phyloP scores from a whole-genome alignment of 306 rosid genomes.

The Fragaria vesca region DNA sequence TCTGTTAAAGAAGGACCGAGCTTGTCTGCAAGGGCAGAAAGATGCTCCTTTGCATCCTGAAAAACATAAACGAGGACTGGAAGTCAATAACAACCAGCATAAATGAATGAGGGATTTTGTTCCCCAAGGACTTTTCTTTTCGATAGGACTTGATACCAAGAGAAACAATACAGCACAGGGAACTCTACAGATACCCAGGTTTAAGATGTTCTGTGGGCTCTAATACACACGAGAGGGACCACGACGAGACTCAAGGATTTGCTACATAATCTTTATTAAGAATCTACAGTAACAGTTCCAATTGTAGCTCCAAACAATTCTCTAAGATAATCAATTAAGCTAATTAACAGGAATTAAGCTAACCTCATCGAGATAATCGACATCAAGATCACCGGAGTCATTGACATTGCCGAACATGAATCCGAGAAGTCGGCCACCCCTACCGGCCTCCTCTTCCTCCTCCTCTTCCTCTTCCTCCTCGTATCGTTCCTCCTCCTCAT shows the following conservation, averaged over 20 bases:
- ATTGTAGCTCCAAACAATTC: too few relatives aligned
- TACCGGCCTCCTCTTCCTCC: slow-evolving; percentile 58
- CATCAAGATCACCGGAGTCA: slow-evolving; percentile 93
- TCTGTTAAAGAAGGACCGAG: slow-evolving; percentile 85
- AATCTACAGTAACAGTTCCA: too few relatives aligned
- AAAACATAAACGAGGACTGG: slow-evolving; percentile 30
- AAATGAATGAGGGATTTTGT: neutral
- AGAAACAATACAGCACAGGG: too few relatives aligned
- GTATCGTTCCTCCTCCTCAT: too few relatives aligned
- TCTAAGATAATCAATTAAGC: too few relatives aligned
- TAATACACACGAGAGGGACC: too few relatives aligned
- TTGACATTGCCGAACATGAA: slow-evolving; percentile 98
- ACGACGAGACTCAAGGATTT: too few relatives aligned
- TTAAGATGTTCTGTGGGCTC: too few relatives aligned
- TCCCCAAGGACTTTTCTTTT: neutral
- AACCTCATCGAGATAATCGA: slow-evolving; percentile 96
- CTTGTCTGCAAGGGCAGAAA: slow-evolving; percentile 93
- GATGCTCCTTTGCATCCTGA: slow-evolving; percentile 98
- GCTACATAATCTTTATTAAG: too few relatives aligned
- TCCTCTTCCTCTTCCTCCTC: neutral
- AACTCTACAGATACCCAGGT: too few relatives aligned
- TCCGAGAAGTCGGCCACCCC: slow-evolving; percentile 74
- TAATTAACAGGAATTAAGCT: slow-evolving; percentile 5
- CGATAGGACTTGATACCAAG: neutral
- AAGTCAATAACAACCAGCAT: neutral